These are phyloP conservation scores for Magnolia sinica DNA, from an alignment of 164 flowering plant genomes.

Conservation along the genomic window DNA sequence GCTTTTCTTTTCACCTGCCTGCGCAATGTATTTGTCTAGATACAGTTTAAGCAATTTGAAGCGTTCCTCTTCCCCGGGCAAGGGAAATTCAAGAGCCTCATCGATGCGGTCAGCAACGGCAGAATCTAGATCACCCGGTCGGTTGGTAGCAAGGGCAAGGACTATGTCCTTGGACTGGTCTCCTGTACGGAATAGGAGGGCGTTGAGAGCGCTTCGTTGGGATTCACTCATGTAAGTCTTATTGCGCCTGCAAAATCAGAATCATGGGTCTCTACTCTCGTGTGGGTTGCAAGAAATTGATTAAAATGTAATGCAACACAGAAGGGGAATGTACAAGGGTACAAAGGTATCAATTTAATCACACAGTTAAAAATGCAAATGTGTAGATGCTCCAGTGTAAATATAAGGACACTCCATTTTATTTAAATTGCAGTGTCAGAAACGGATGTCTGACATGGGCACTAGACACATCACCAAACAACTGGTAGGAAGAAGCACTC, in stretches of 20 bases:
- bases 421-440: too few species aligned
- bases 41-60: conserved; percentile 84
- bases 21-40: conserved; percentile 78
- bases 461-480: too few species aligned
- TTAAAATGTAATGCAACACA: not conserved
- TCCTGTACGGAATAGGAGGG: conserved; percentile 90
- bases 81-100: conserved; percentile 86
- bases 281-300: not conserved
- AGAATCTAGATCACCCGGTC: conserved; percentile 96
- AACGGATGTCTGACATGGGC: too few species aligned
- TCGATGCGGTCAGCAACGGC: conserved; percentile 94
- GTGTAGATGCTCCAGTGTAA: too few species aligned
- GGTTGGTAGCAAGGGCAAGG: conserved; percentile 94
- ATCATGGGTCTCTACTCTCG: not conserved
- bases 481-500: too few species aligned
- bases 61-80: conserved; percentile 86
- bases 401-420: too few species aligned
- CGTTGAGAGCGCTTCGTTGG: conserved; percentile 95
- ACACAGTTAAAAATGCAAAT: too few species aligned
- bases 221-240: conserved; percentile 99
- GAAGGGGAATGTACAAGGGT: too few species aligned
- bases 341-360: too few species aligned
- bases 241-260: conserved; percentile 65
- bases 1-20: conserved; percentile 64
- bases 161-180: conserved; percentile 98